These are phyloP conservation scores for Apiospora hydei DNA, from an alignment of 2,329 filamentous ascomycete genomes.

Conservation along the genomic window DNA sequence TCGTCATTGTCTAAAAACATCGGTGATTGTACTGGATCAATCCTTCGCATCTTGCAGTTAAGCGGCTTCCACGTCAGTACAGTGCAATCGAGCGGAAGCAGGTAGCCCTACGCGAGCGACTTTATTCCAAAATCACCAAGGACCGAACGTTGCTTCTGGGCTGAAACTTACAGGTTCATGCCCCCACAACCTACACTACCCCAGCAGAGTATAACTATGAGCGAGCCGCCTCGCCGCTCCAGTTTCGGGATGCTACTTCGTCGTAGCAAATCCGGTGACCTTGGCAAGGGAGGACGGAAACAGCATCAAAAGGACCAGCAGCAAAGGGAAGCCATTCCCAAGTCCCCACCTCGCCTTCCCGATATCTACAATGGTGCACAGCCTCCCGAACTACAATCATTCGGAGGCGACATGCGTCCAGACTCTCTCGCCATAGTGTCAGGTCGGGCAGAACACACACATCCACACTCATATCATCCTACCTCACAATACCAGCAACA, in stretches of 20 bases:
- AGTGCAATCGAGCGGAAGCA: conserved; percentile 1
- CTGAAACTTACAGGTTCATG: conserved; percentile 30
- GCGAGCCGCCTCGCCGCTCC: conserved; percentile 47
- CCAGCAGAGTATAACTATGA: conserved; percentile 36
- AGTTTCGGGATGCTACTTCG: conserved; percentile 61
- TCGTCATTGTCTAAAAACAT: conserved; percentile 20
- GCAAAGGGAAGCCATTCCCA: conserved; percentile 61
- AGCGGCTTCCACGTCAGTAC: conserved; percentile 13
- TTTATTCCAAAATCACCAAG: conserved; percentile 3
- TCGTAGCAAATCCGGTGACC: conserved; percentile 62
- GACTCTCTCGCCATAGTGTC: conserved; percentile 44
- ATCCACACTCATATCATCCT: conserved; percentile 42
- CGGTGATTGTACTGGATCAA: conserved; percentile 18
- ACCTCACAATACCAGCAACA: conserved; percentile 41
- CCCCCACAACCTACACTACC: conserved; percentile 27
- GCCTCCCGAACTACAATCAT: conserved; percentile 43
- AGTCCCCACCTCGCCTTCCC: conserved; percentile 66
- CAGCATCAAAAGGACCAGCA: conserved; percentile 57
- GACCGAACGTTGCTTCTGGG: conserved; percentile 19
- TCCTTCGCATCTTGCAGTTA: conserved; percentile 4
- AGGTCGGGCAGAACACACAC: conserved; percentile 43
- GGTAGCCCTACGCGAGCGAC: conserved; percentile 13
- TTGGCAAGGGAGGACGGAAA: conserved; percentile 60
- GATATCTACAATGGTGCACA: conserved; percentile 49
- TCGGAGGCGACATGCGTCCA: conserved; percentile 43